Percentiles rank a stretch among this genome's conserved stretches.
These are phyloP conservation scores for Mycosphaerella arachidis DNA, from an alignment of 2,329 filamentous ascomycete genomes.

Conservation along the genomic window DNA sequence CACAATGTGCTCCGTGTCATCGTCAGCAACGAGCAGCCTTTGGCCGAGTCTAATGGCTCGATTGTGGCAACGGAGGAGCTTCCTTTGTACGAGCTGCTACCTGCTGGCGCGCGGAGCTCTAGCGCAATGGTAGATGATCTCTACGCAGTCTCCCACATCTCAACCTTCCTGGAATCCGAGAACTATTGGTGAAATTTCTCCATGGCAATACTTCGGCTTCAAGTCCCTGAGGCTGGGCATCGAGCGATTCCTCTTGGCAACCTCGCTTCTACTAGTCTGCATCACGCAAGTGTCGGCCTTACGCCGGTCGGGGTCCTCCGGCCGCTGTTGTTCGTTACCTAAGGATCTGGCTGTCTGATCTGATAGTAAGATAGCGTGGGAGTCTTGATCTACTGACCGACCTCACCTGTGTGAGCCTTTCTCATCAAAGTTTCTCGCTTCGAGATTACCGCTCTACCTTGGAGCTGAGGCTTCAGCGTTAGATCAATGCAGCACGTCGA, in stretches of 20 bases:
- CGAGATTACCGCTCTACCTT: too few relatives aligned
- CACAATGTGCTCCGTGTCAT: background rate
- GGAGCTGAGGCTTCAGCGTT: background rate
- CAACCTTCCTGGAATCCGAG: background rate
- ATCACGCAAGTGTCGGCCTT: background rate
- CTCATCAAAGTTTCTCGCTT: too few relatives aligned
- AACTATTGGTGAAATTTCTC: background rate
- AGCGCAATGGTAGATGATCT: background rate
- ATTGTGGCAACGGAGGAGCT: background rate
- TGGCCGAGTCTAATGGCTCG: background rate
- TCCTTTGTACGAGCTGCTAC: background rate
- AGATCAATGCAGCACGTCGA: background rate
- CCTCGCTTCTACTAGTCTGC: slow-evolving; percentile 1
- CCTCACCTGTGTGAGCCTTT: too few relatives aligned
- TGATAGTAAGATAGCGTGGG: background rate
- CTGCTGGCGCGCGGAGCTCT: background rate
- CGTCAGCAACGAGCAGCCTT: background rate
- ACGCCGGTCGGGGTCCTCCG: background rate
- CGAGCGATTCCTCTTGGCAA: background rate
- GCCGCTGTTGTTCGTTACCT: background rate
- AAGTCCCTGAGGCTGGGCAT: background rate
- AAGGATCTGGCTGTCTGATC: background rate
- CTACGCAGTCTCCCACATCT: too few relatives aligned
- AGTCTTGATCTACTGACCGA: too few relatives aligned
- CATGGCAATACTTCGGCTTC: background rate